A percentile compares a stretch with the other conserved stretches of the same genome.
Conservation (phyloP, 176 grass and related monocot genomes). For the Typha latifolia region DNA sequence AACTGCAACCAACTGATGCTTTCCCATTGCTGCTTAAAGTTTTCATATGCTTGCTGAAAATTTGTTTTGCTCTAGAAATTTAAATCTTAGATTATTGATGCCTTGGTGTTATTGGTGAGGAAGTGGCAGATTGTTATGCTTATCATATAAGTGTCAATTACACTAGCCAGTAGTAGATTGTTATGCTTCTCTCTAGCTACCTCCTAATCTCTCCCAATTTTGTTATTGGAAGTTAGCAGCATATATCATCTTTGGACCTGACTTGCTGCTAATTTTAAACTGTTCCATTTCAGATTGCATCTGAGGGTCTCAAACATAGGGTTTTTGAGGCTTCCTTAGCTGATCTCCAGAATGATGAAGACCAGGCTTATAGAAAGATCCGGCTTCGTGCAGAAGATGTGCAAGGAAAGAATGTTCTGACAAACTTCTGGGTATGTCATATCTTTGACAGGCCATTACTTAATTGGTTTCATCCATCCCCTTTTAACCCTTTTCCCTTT, state of each 20-base stretch:
- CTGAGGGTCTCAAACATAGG: conserved; percentile 75
- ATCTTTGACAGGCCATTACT: neutral
- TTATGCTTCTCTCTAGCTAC: no score
- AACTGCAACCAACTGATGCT: no score
- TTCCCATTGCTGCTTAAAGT: no score
- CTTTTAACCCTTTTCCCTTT: neutral
- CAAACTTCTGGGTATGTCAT: conserved; percentile 70
- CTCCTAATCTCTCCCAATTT: no score
- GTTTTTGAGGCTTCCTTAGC: conserved; percentile 80
- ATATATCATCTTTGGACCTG: neutral
- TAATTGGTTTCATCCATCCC: neutral
- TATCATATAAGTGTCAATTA: no score
- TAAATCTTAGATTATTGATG: no score
- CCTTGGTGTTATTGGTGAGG: no score
- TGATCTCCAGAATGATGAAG: conserved; percentile 74
- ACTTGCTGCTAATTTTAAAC: neutral
- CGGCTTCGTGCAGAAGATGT: conserved; percentile 72
- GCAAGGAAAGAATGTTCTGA: conserved; percentile 71
- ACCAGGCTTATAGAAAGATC: conserved; percentile 83
- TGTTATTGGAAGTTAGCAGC: no score
- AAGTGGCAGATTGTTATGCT: no score
- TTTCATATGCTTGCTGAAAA: no score
- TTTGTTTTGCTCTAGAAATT: no score
- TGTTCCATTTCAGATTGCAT: conserved; percentile 59
- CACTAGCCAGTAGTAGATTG: no score